Conservation (phyloP, 345 rosid species). For the Citrus maxima region DNA sequence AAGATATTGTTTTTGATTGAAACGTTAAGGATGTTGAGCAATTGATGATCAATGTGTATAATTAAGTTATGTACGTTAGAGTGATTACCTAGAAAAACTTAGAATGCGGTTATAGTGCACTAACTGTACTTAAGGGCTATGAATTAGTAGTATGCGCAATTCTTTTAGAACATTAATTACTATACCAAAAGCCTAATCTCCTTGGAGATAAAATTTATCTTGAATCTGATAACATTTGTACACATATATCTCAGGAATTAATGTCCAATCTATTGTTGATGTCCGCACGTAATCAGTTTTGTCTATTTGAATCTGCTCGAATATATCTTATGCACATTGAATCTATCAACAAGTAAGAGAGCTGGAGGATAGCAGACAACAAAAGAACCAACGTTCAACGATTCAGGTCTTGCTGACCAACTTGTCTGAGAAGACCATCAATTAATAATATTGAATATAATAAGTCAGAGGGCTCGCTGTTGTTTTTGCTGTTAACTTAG, state of each 20-base stretch:
- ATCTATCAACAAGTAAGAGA: neutral
- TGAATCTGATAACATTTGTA: no score
- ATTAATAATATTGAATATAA: neutral
- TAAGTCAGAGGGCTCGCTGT: neutral
- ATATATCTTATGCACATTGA: neutral
- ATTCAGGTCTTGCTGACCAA: neutral
- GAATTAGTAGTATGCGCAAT: no score
- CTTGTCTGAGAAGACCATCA: neutral
- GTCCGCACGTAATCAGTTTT: no score
- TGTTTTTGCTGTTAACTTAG: neutral
- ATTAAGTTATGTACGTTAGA: neutral
- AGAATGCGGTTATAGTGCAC: neutral
- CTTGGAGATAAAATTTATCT: no score
- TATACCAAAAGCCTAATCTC: no score
- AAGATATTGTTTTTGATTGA: neutral
- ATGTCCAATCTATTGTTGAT: no score
- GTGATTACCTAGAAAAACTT: neutral
- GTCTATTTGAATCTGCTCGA: neutral
- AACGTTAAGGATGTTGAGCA: no score
- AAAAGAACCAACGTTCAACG: neutral
- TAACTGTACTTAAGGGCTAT: no score
- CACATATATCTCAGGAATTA: no score
- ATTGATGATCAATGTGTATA: no score
- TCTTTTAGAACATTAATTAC: no score
- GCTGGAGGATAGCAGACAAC: neutral